Evolutionary conservation across 2,329 filamentous ascomycete genomes (phyloP), one percentile per base, ranked within the genome.

Genomic region (Bipolaris oryzae): DNA sequence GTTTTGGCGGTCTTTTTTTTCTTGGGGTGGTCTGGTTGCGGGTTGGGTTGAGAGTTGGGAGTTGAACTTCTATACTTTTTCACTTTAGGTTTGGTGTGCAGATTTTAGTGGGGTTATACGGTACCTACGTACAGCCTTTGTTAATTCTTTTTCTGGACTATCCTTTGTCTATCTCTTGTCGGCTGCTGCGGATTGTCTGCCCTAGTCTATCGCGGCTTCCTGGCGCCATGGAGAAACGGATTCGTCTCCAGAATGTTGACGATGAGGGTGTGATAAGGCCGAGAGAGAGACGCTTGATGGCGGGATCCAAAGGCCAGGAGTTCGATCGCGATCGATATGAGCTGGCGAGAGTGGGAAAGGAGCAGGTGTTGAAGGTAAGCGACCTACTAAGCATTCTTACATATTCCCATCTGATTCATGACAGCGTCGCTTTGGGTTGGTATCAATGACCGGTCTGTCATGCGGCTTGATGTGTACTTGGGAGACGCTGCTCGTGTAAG

Each of bases 381-480:
- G 2, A n/a, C 6, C 10, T 2, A 21, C 16, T 2, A 15, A 42
- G 33, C 20, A 46, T 7, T 7, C 18, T 25, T 15, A 15, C 44
- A 5, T 33, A 15, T 9, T 2, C 2, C 16, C 7, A 28, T 31
- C 59, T 72, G 45, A 68, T n/a, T 7, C 11, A 28, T 20, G 20
- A 15, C 43, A 76, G 74, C 73, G 74, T 37, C 72, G 72, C 42
- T 76, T 76, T 37, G 73, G 73, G 15, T 49, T 76, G 50, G 68
- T 76, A 44, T 71, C 68, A 25, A 76, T 76, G 69, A 73, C 73
- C 5, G 74, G 74, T 25, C 64, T 76, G 20, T 73, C 73, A 5
- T 75, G 73, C 35, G 71, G 70, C 21, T 60, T 76, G 45, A 74
- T 76, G 72, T 72, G 72, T 25, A 76, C 74, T 33, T 76, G 74